These are phyloP conservation scores for Eucalyptus tenuipes DNA, from an alignment of 345 rosid genomes.

Conservation along the genomic window DNA sequence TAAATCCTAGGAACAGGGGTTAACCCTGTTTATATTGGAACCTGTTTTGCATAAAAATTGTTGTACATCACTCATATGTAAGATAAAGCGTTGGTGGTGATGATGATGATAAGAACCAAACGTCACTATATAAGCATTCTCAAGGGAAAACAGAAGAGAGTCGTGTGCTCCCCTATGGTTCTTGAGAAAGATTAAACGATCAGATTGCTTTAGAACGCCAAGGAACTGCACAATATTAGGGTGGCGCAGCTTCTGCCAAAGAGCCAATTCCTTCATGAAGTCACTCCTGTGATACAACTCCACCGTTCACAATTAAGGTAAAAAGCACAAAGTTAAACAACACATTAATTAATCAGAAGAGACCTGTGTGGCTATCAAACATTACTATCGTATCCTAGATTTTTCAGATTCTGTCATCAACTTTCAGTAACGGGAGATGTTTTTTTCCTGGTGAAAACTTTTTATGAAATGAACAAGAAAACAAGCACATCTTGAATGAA, in stretches of 20 bases:
- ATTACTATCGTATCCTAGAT: not conserved
- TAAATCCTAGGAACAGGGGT: too few relatives aligned
- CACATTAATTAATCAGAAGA: not conserved
- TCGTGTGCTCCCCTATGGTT: too few relatives aligned
- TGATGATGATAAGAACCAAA: too few relatives aligned
- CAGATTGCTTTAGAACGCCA: conserved; percentile 46
- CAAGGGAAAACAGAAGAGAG: too few relatives aligned
- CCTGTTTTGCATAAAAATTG: too few relatives aligned
- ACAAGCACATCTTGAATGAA: not conserved
- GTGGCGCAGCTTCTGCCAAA: conserved; percentile 59
- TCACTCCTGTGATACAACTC: conserved; percentile 7
- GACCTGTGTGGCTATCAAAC: not conserved
- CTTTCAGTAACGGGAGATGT: not conserved
- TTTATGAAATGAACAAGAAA: not conserved
- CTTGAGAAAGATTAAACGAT: conserved; percentile 48
- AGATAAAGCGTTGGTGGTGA: too few relatives aligned
- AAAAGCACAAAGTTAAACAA: not conserved
- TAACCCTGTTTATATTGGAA: too few relatives aligned
- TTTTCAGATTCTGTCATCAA: not conserved
- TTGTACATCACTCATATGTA: too few relatives aligned
- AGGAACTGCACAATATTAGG: conserved; percentile 70
- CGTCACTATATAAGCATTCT: too few relatives aligned
- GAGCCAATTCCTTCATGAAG: conserved; percentile 46
- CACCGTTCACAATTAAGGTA: not conserved
- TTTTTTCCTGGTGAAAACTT: not conserved